Conservation (phyloP, 192 early-diverging fungal species). For the Pilaira anomala region DNA sequence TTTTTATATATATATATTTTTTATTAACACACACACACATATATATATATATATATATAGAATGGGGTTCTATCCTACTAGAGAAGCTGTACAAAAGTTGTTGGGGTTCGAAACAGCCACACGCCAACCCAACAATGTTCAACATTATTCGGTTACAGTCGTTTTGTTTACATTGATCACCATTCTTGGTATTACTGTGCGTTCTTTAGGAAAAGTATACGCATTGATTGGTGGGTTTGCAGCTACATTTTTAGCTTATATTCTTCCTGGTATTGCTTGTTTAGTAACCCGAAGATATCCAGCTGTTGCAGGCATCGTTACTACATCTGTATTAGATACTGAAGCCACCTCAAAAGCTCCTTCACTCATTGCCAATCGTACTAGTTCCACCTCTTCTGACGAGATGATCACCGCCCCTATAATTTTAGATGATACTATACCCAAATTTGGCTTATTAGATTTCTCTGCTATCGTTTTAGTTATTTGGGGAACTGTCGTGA, state of each 20-base stretch:
- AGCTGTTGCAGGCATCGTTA: background rate
- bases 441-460: conserved; percentile 10
- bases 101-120: conserved; percentile 43
- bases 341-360: conserved; percentile 1
- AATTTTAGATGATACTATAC: background rate
- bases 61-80: conserved; percentile 46
- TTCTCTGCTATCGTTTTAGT: conserved; percentile 34
- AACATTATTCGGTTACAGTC: conserved; percentile 43
- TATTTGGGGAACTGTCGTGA: conserved; percentile 46
- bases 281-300: conserved; percentile 18
- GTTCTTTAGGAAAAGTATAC: conserved; percentile 45
- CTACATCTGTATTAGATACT: background rate
- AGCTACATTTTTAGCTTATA: conserved; percentile 47
- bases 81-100: conserved; percentile 45
- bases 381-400: background rate
- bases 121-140: conserved; percentile 24
- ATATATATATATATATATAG: too few relatives aligned
- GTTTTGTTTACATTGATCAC: conserved; percentile 37
- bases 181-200: conserved; percentile 35
- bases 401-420: background rate
- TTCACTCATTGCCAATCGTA: background rate
- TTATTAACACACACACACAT: too few relatives aligned
- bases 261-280: conserved; percentile 45
- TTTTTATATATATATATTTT: too few relatives aligned
- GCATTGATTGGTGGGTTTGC: conserved; percentile 48